Base-by-base conservation (phyloP, 176 grass and related monocot genomes). In the Guadua angustifolia region DNA sequence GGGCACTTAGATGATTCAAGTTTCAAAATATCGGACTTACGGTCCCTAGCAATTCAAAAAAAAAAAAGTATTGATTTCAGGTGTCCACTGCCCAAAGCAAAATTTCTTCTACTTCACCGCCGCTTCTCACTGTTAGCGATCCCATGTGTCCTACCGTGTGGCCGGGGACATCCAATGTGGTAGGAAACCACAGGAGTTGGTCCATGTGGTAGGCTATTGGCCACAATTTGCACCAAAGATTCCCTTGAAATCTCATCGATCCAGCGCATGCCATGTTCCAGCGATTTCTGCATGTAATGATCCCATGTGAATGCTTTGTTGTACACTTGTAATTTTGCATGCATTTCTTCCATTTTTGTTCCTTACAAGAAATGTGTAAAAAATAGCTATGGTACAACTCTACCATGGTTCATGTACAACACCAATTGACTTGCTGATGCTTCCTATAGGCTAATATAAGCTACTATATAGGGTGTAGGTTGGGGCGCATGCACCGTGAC, bases 171-270 rank as follows among this genome's bases (percentile, higher is more conserved):
- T 38, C 66, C 46, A 67, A 32, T 74, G 70, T 69, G 85, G 61
- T 67, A 33, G 77, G 70, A 5, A 35, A 59, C 5, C 35, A 33
- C 57, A 25, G 66, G 36, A 24, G 74, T 39, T 64, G 73, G 53
- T 72, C 65, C 81, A 88, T 77, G 88, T 85, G 88, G 53, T 66
- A 21, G 64, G 65, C 45, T 44, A 55, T 32, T 65, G 57, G 45
- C 36, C 83, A 71, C 71, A n/a, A 36, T 86, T 55, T 45, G 82
- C 83, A 77, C 29, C 2, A 46, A 76, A 90, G 87, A 88, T 88
- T 84, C 87, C 74, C 69, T 66, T 35, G 35, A 12, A 5, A 47
- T 68, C 39, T 61, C 71, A 17, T 47, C 63, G 49, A 47, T 75
- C 80, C 74, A 83, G 24, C 67, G 57, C 87, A 79, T 13, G 60